phyloP scores from a whole-genome alignment of 2,329 filamentous ascomycete genomes.

The Trichophyton verrucosum region DNA sequence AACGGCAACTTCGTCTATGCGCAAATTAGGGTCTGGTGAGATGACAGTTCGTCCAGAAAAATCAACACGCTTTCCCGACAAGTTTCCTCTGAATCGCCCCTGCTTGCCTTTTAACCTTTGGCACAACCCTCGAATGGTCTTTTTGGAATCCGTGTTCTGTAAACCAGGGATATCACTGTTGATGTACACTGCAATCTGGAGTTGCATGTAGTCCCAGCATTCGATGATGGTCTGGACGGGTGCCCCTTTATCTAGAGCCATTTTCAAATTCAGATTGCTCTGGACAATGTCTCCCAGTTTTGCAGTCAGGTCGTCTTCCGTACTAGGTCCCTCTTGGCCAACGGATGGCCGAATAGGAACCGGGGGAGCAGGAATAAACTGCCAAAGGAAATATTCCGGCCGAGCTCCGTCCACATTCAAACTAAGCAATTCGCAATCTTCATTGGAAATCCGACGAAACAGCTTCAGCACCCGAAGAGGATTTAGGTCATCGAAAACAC shows the following conservation, averaged over 20 bases:
- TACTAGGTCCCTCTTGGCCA: conserved; percentile 81
- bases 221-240: conserved; percentile 87
- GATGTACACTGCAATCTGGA: conserved; percentile 94
- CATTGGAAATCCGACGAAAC: conserved; percentile 73
- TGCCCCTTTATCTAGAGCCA: conserved; percentile 69
- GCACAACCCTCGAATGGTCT: conserved; percentile 83
- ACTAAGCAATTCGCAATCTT: conserved; percentile 82
- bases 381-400: conserved; percentile 97
- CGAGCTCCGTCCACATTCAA: conserved; percentile 75
- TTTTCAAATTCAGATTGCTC: conserved; percentile 75
- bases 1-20: conserved; percentile 86
- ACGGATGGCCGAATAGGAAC: conserved; percentile 92
- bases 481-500: conserved; percentile 89
- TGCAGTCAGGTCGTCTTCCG: conserved; percentile 90
- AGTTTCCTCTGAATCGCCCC: conserved; percentile 88
- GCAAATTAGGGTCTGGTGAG: conserved; percentile 87
- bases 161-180: conserved; percentile 92
- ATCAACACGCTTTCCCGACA: conserved; percentile 96
- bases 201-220: conserved; percentile 92
- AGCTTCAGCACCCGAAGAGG: conserved; percentile 79
- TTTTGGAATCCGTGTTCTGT: conserved; percentile 76
- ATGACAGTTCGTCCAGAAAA: conserved; percentile 97
- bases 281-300: conserved; percentile 96
- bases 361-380: conserved; percentile 84
- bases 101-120: conserved; percentile 95